Evolutionary conservation across 2,329 filamentous ascomycete genomes (phyloP), one percentile per base, ranked within the genome.

Genomic region (Triangularia verruculosa): DNA sequence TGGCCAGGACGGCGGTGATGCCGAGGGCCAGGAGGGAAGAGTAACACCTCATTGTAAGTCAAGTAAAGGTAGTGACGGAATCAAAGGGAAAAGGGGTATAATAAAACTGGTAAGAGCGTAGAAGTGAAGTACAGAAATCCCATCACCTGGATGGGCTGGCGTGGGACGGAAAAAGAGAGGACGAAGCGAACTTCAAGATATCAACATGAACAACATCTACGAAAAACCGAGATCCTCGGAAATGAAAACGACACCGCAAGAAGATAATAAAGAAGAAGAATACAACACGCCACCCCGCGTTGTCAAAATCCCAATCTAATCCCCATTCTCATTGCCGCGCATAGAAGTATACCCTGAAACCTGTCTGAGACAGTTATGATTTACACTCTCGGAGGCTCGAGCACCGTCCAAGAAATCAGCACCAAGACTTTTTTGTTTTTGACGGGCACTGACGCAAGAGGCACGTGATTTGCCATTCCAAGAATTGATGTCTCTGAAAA

Each of bases 281-380:
- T 25, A 25, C 47, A 52, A 11, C 3, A 53, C 11, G 51, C 22
- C 13, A 54, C 51, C 51, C 20, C 20, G 51, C 24, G 51, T 22
- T 53, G 12, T 20, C 47, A 11, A n/a, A 20, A 52, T 20, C 47
- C 22, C 47, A 24, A 52, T n/a, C 17, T 4, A 20, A 7, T 53
- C 24, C 51, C 20, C 12, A 25, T 53, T 53, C 9, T 11, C 12
- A 25, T 53, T 53, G 3, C 24, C 20, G 51, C 20, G 51, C 51
- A 54, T 28, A 8, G 51, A 28, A 15, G n/a, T 52, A 22, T 28
- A 52, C n/a, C 12, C 60, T 61, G 60, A 61, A 61, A 61, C 60
- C 30, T 56, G 53, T 61, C 54, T 56, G 60, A 61, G 60, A 61
- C 60, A 61, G 3, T 17, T 25, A 25, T 52, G 24, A 55, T 61